Base-by-base conservation (phyloP, 2,329 filamentous ascomycete genomes). In the Talaromyces rugulosus region DNA sequence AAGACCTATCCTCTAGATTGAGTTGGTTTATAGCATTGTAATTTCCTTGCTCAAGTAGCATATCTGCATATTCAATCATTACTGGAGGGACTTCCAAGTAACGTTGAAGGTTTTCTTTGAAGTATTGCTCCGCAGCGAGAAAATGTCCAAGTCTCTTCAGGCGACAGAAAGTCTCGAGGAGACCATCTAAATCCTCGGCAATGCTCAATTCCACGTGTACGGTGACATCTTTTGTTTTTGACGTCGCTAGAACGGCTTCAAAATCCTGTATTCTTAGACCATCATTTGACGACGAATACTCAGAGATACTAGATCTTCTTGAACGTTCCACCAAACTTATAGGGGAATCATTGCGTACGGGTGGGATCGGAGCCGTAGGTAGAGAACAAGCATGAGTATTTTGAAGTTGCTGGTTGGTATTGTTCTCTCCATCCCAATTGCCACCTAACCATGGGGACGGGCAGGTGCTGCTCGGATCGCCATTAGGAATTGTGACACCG, bases 121-220 rank as follows among this genome's bases (percentile, higher is more conserved):
- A 65, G 33, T 65, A 62, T 33, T 65, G 42, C 31, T 54, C 52
- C n/a, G 66, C 64, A 11, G 58, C 59, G 3, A 59, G 55, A 51
- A 65, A 67, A 42, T 63, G 52, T 14, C 66, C 66, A 8, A 62
- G 53, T 54, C 65, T 63, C n/a, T 64, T 65, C 57, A 66, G 55
- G 23, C 62, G 60, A 31, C 56, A 65, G n/a, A 67, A 62, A 57
- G 66, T 63, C 33, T 66, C 66, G 12, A 67, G 58, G 6, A 57
- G 54, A 30, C 47, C 42, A 50, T 64, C 65, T 14, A 62, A 51
- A 33, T 62, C 63, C 14, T 64, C 60, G 4, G 33, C 52, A 18
- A 62, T 53, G 36, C 60, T 53, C 31, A 64, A 30, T 28, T 56
- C 47, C 16, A 64, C 56, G 36, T 64, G 60, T n/a, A 62, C 23